Percentiles rank a stretch among this genome's conserved stretches.
Evolutionary conservation across 768 basidiomycete genomes (phyloP).

Genomic region (Tricholoma flavovirens): DNA sequence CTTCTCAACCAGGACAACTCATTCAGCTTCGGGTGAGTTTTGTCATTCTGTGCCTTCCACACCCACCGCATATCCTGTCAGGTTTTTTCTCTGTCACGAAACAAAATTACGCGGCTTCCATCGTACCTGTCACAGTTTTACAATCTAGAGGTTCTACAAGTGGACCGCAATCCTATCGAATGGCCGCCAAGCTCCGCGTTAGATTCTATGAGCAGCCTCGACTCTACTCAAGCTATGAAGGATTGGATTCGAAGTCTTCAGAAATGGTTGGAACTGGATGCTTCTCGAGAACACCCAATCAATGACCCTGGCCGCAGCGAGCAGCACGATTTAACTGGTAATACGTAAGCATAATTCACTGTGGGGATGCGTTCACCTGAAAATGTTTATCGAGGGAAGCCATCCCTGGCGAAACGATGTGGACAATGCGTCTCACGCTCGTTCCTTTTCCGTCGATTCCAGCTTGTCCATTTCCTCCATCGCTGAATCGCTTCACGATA

Average conservation of each 20-base stretch:
- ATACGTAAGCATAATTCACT: constrained; percentile 25
- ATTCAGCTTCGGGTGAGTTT: constrained; percentile 61
- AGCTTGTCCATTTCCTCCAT: constrained; percentile 46
- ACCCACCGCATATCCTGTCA: constrained; percentile 24
- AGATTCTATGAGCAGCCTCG: constrained; percentile 34
- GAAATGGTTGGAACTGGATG: constrained; percentile 65
- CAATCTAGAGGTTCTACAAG: constrained; percentile 70
- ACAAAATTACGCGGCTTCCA: constrained; percentile 78
- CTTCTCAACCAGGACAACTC: constrained; percentile 74
- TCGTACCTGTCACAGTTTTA: constrained; percentile 69
- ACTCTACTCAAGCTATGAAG: constrained; percentile 49
- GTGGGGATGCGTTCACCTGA: constrained; percentile 5
- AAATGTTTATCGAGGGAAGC: constrained; percentile 29
- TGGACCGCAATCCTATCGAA: constrained; percentile 89
- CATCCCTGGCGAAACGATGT: constrained; percentile 37
- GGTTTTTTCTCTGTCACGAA: constrained; percentile 85
- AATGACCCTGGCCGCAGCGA: constrained; percentile 49
- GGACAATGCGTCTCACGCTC: constrained; percentile 44
- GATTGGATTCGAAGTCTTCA: constrained; percentile 71
- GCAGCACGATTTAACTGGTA: constrained; percentile 37
- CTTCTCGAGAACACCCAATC: constrained; percentile 29
- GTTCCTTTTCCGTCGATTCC: constrained; percentile 60
- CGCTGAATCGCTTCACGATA: constrained; percentile 30
- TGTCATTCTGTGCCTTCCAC: not conserved
- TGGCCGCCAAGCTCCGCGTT: constrained; percentile 76